Evolutionary conservation across 345 rosid species (phyloP).

Genomic region (Arabis alpina): DNA sequence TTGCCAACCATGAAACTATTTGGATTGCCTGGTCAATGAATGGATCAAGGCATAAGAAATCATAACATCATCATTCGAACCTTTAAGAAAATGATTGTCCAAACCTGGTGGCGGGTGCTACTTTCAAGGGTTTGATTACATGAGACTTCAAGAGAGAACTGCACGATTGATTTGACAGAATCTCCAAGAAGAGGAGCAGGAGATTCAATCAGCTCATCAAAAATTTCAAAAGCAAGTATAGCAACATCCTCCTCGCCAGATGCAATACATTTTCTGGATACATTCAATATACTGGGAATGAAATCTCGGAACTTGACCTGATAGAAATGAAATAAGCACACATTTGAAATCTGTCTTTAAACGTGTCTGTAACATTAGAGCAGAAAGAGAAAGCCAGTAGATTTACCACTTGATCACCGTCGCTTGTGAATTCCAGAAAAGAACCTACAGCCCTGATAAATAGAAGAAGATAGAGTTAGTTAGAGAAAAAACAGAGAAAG

Average conservation of each 20-base stretch:
- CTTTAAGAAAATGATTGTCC: slow-evolving; percentile 22
- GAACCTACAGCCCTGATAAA: slow-evolving; percentile 94
- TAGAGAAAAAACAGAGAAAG: slow-evolving; percentile 28
- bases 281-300: slow-evolving; percentile 95
- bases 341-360: not conserved
- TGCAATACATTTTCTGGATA: slow-evolving; percentile 88
- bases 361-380: not conserved
- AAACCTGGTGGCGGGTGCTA: slow-evolving; percentile 95
- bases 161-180: slow-evolving; percentile 89
- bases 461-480: slow-evolving; percentile 20
- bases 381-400: slow-evolving; percentile 1
- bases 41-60: slow-evolving; percentile 32
- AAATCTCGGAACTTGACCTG: slow-evolving; percentile 98
- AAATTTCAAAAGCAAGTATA: slow-evolving; percentile 94
- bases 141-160: slow-evolving; percentile 96
- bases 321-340: slow-evolving; percentile 18
- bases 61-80: not conserved
- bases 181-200: slow-evolving; percentile 99
- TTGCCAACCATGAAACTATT: slow-evolving; percentile 98
- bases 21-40: slow-evolving; percentile 82
- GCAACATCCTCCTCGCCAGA: slow-evolving; percentile 98
- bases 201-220: slow-evolving; percentile 98
- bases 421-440: slow-evolving; percentile 85
- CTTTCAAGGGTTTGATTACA: slow-evolving; percentile 83
- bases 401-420: slow-evolving; percentile 88